phyloP scores from a whole-genome alignment of 2,329 filamentous ascomycete species.

The Aspergillus tamarii region DNA sequence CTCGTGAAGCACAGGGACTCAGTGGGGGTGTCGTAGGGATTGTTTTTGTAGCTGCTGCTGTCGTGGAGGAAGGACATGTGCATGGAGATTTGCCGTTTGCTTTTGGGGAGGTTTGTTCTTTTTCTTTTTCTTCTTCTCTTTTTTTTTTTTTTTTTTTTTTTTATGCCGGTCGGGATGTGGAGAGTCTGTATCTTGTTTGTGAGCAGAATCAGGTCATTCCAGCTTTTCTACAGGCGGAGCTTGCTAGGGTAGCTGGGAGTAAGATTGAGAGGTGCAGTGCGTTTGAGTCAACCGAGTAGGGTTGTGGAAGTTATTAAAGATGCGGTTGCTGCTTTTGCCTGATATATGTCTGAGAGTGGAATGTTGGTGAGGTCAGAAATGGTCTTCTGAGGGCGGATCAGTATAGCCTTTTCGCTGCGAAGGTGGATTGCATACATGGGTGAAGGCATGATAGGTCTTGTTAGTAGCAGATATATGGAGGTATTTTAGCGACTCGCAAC shows the following conservation, averaged over 20 bases:
- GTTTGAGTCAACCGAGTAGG: neutral
- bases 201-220: neutral
- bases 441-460: too few species aligned
- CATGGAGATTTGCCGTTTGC: neutral
- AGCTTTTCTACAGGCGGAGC: neutral
- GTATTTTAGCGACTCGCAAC: too few species aligned
- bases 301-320: neutral
- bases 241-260: neutral
- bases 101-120: neutral
- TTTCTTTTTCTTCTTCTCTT: neutral
- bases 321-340: neutral
- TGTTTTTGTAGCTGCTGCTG: neutral
- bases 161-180: neutral
- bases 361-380: neutral
- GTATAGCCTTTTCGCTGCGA: too few species aligned
- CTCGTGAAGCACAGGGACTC: neutral
- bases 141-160: neutral
- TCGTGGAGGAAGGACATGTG: neutral
- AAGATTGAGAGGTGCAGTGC: neutral
- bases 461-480: too few species aligned
- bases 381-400: too few species aligned
- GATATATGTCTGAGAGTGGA: neutral
- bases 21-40: neutral
- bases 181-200: neutral
- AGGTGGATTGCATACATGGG: rapidly evolving